Evolutionary conservation across 2,329 filamentous ascomycete species (phyloP), one percentile per base, ranked within the genome.

Genomic region (Exophiala alcalophila): DNA sequence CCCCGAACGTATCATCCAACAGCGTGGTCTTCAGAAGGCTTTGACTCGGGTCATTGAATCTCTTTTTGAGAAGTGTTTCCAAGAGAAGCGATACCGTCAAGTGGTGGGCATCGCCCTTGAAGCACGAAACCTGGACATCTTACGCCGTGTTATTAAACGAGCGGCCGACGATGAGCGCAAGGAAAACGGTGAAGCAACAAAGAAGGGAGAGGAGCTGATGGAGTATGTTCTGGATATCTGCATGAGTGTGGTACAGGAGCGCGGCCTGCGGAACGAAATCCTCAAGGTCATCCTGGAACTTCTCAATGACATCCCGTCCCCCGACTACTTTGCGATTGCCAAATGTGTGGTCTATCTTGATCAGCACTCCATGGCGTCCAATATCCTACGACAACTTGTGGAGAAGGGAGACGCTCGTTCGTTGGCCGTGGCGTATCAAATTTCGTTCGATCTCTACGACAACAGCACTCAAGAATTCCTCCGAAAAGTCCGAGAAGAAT

Each of bases 381-480:
- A 79, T 50, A 90, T 98, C 67, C 78, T 98, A 28, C 78, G 78
- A 37, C 83, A 87, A 55, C 76, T 98, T 15, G 83, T 97, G 7
- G 76, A 84, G 49, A 85, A 85, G 53, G 86, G 81, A 4, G 86
- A 94, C 55, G 75, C 81, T 36, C 81, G 81, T 47, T 89, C 88
- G 0, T 78, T 87, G 11, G 86, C 90, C 14, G 84, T 87, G 35
- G 92, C 92, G 12, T 98, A 97, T 65, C 92, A 98, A 64, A 94
- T 98, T 44, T 92, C 91, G 1, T 98, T 98, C 59, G 92, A 98
- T 60, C 76, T 98, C 4, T 97, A 96, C 66, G 92, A 98, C 68
- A 98, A 98, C 61, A 92, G 92, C 55, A 97, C 92, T 0, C 92
- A 98, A 59, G 92, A 97, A 62, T 98, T 98, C 58, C 68, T 98